Conservation (phyloP, 2,329 filamentous ascomycete genomes). For the Gliomastix tumulicola region DNA sequence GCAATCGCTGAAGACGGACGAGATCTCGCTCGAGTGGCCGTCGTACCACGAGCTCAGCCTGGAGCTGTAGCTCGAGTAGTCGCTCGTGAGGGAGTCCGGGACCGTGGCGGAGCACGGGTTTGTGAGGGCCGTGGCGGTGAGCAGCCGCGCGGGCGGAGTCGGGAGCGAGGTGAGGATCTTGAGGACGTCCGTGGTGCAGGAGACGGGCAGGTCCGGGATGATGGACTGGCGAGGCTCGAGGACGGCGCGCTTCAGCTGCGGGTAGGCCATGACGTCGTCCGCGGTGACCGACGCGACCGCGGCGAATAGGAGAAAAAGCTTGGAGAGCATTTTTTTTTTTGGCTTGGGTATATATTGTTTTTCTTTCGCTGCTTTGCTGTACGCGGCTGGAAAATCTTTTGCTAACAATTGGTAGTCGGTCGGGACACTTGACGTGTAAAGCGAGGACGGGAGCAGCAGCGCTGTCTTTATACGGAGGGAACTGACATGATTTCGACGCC, state of each 20-base stretch:
- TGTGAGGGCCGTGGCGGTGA: constrained; percentile 11
- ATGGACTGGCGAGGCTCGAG: constrained; percentile 4
- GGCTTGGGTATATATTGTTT: neutral
- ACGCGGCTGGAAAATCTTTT: too few relatives aligned
- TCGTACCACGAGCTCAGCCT: constrained; percentile 20
- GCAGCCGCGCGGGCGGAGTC: constrained; percentile 19
- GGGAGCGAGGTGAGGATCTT: constrained; percentile 16
- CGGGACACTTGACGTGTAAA: too few relatives aligned
- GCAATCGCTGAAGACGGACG: constrained; percentile 16
- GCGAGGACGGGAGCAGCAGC: too few relatives aligned
- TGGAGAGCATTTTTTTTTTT: neutral
- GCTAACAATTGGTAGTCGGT: too few relatives aligned
- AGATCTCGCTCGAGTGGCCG: constrained; percentile 15
- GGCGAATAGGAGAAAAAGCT: constrained; percentile 5
- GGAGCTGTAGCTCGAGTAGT: constrained; percentile 22
- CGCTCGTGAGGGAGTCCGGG: constrained; percentile 18
- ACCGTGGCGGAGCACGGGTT: constrained; percentile 22
- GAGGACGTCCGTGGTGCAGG: constrained; percentile 15
- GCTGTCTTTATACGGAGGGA: too few relatives aligned
- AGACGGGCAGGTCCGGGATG: constrained; percentile 20
- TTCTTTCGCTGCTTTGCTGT: neutral
- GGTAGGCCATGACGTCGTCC: constrained; percentile 2
- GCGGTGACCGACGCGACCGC: constrained; percentile 14
- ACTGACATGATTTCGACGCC: too few relatives aligned
- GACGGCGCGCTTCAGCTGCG: constrained; percentile 4